Evolutionary conservation across 345 rosid species (phyloP).

Genomic region (Euphorbia tirucalli): DNA sequence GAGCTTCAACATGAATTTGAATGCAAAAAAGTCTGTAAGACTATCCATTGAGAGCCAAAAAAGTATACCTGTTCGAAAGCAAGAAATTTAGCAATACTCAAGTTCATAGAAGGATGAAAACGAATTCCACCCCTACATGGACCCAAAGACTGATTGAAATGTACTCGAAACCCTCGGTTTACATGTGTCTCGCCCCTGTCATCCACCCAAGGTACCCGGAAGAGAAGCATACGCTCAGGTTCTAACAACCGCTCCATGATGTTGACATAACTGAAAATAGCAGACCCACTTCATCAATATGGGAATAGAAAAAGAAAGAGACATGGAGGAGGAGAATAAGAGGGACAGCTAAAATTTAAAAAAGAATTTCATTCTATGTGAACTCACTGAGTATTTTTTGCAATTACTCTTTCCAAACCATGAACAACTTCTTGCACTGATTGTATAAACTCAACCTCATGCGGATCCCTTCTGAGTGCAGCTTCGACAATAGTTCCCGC

Average conservation of each 20-base stretch:
- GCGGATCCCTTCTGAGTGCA: slow-evolving; percentile 87
- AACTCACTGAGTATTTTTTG: slow-evolving; percentile 94
- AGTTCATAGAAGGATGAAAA: slow-evolving; percentile 86
- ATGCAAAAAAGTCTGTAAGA: slow-evolving; percentile 15
- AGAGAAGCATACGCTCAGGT: slow-evolving; percentile 88
- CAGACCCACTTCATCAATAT: slow-evolving; percentile 22
- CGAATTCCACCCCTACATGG: slow-evolving; percentile 98
- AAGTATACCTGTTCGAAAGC: slow-evolving; percentile 86
- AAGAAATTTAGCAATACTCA: slow-evolving; percentile 89
- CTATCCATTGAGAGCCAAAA: slow-evolving; percentile 10
- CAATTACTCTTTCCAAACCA: slow-evolving; percentile 97
- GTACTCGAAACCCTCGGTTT: slow-evolving; percentile 93
- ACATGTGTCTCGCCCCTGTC: slow-evolving; percentile 98
- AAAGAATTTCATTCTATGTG: slow-evolving; percentile 12
- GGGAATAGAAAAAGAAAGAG: neutral
- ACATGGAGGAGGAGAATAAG: neutral
- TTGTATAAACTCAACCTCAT: slow-evolving; percentile 91
- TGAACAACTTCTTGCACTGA: slow-evolving; percentile 93
- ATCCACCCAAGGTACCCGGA: slow-evolving; percentile 98
- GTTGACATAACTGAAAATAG: slow-evolving; percentile 73
- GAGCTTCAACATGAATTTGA: neutral
- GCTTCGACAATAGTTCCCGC: slow-evolving; percentile 98
- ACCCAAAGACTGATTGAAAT: slow-evolving; percentile 91
- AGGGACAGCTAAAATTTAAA: neutral
- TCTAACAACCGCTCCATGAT: slow-evolving; percentile 93